These are phyloP conservation scores for Lyophyllum shimeji DNA, from an alignment of 768 basidiomycete species.

Conservation along the genomic window DNA sequence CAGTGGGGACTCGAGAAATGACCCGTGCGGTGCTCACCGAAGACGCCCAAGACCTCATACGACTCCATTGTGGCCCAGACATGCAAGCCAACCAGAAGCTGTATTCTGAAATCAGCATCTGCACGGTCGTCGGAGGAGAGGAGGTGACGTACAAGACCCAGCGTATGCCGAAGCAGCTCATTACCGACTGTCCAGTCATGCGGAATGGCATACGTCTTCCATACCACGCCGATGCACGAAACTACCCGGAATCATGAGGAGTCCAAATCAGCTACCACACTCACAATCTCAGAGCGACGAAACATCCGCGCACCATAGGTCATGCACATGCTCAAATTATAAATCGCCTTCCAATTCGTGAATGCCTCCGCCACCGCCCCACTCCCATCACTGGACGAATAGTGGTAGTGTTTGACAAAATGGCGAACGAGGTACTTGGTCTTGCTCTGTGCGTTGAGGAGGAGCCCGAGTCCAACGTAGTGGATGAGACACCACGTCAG, in stretches of 20 bases:
- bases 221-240: slow-evolving; percentile 82
- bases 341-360: slow-evolving; percentile 90
- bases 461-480: slow-evolving; percentile 80
- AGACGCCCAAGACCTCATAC: slow-evolving; percentile 90
- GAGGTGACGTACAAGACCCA: slow-evolving; percentile 69
- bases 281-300: background rate
- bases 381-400: slow-evolving; percentile 66
- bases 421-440: slow-evolving; percentile 91
- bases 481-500: slow-evolving; percentile 86
- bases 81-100: slow-evolving; percentile 86
- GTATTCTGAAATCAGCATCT: slow-evolving; percentile 9
- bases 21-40: slow-evolving; percentile 52
- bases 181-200: slow-evolving; percentile 85
- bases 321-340: slow-evolving; percentile 93
- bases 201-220: slow-evolving; percentile 87
- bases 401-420: slow-evolving; percentile 93
- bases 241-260: slow-evolving; percentile 50
- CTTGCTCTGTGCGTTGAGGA: slow-evolving; percentile 82
- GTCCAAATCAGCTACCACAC: background rate
- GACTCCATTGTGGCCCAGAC: slow-evolving; percentile 90
- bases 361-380: slow-evolving; percentile 93
- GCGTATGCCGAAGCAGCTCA: slow-evolving; percentile 81
- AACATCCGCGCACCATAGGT: slow-evolving; percentile 87
- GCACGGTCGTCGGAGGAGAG: background rate
- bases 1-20: background rate